Evolutionary conservation across 2,329 filamentous ascomycete species (phyloP), one percentile per base, ranked within the genome.

Genomic region (Beauveria sp.): DNA sequence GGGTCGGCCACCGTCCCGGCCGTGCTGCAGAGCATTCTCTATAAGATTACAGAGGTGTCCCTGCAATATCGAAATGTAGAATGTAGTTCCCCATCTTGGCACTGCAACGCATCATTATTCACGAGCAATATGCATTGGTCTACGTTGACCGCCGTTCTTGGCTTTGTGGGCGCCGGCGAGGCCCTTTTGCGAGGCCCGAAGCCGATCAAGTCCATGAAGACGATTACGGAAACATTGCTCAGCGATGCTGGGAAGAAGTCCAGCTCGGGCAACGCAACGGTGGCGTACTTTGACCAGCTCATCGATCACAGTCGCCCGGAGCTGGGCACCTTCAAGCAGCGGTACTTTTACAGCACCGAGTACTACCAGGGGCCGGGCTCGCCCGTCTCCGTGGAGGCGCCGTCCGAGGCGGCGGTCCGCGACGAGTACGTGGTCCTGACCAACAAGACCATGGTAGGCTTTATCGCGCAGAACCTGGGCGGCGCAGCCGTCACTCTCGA

Each of bases 271-370:
- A 5, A 55, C 48, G 50, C 18, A 10, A 63, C 43, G 26, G 22
- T 50, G 28, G 67, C 62, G 46, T 66, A 63, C 48, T 85, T 84
- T 62, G 69, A 80, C 63, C 84, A 86, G 69, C 73, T 81, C 59
- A 80, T 86, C 54, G 83, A 87, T 67, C 84, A 87, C 70, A 70
- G 75, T 5, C 73, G 84, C 65, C 81, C 82, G 1, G 72, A 72
- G n/a, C 70, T 82, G 14, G 87, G 74, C 37, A 83, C 76, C 3
- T 94, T 92, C 71, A 73, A 82, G 44, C 78, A 91, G 55, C 83
- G 90, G 10, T 96, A 92, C 76, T 94, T 86, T 85, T 91, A 91
- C 67, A 90, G 92, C 69, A 84, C 85, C 5, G 81, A 81, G 44
- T 82, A 88, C 75, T 94, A 92, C 75, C 79, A 85, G 68, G 77